A percentile compares a stretch with the other conserved stretches of the same genome.
Evolutionary conservation across 495 filamentous ascomycete genomes (phyloP).

Genomic region (Penicillium pancosmium): DNA sequence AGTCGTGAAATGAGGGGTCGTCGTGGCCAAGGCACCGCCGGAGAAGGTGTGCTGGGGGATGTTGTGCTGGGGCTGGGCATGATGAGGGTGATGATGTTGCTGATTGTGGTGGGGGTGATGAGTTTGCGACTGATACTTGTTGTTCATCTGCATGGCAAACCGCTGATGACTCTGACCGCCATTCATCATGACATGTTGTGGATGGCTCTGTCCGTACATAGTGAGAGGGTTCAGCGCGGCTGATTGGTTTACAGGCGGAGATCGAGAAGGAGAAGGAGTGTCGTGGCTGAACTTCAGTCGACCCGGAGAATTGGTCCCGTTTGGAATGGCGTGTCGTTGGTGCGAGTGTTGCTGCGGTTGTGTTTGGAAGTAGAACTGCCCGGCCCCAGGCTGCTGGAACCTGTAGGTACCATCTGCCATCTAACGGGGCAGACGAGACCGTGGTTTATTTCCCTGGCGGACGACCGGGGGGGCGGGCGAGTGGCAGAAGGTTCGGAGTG

Average conservation of each 20-base stretch:
- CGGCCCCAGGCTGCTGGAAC: constrained; percentile 71
- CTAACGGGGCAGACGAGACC: constrained; percentile 58
- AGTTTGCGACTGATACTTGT: constrained; percentile 69
- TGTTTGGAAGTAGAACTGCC: constrained; percentile 63
- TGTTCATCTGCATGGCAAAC: constrained; percentile 67
- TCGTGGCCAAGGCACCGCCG: constrained; percentile 68
- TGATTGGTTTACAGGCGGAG: constrained; percentile 64
- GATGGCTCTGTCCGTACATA: constrained; percentile 78
- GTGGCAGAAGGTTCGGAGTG: constrained; percentile 24
- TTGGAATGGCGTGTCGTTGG: constrained; percentile 55
- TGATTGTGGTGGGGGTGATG: constrained; percentile 75
- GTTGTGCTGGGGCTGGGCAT: constrained; percentile 69
- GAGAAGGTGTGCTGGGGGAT: constrained; percentile 79
- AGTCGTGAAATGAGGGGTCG: constrained; percentile 75
- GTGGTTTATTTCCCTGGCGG: constrained; percentile 35
- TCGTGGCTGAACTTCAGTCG: constrained; percentile 57
- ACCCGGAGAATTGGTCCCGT: constrained; percentile 56
- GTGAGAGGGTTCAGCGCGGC: constrained; percentile 65
- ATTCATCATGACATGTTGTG: constrained; percentile 80
- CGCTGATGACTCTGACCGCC: constrained; percentile 61
- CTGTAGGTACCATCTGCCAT: constrained; percentile 86
- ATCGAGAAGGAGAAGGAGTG: constrained; percentile 72
- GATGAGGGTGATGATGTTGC: constrained; percentile 72
- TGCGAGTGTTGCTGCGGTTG: constrained; percentile 54
- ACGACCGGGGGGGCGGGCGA: constrained; percentile 27